Evolutionary conservation across 805 yeast species (phyloP).

Genomic region (Ogataea sp.): DNA sequence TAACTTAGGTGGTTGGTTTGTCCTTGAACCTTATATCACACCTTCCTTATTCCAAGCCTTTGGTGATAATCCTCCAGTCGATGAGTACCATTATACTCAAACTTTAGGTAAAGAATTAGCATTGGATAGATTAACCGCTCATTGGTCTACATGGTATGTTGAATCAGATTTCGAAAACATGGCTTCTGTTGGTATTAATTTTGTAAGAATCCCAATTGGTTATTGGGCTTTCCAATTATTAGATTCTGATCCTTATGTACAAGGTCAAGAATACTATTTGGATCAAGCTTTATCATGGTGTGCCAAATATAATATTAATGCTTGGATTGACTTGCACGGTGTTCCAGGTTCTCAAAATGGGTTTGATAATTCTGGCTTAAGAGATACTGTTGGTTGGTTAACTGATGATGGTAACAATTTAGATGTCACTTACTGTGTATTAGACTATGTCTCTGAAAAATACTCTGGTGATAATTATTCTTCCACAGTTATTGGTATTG

Average conservation of each 20-base stretch:
- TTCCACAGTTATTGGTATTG: conserved; percentile 77
- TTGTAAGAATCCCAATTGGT: conserved; percentile 73
- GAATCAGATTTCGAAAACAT: conserved; percentile 51
- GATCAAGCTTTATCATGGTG: conserved; percentile 67
- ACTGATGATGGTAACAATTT: conserved; percentile 37
- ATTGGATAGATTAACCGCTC: conserved; percentile 31
- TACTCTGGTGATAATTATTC: conserved; percentile 55
- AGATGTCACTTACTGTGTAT: conserved; percentile 44
- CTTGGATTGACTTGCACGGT: conserved; percentile 74
- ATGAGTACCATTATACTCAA: conserved; percentile 50
- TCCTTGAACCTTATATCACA: conserved; percentile 62
- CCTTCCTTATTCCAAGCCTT: conserved; percentile 48
- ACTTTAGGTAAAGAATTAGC: conserved; percentile 42
- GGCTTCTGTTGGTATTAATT: conserved; percentile 46
- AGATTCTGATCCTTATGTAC: conserved; percentile 52
- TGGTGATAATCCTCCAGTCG: conserved; percentile 39
- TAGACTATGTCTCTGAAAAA: conserved; percentile 46
- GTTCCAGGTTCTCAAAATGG: conserved; percentile 85
- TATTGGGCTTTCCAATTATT: conserved; percentile 65
- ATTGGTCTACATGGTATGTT: conserved; percentile 52
- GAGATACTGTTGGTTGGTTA: conserved; percentile 49
- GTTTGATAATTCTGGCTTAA: conserved; percentile 70
- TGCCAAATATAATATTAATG: conserved; percentile 46
- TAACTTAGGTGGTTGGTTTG: conserved; percentile 66
- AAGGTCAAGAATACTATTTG: conserved; percentile 57